Evolutionary conservation across 139 green algal genomes (phyloP).

Genomic region (Pycnococcus provasolii): DNA sequence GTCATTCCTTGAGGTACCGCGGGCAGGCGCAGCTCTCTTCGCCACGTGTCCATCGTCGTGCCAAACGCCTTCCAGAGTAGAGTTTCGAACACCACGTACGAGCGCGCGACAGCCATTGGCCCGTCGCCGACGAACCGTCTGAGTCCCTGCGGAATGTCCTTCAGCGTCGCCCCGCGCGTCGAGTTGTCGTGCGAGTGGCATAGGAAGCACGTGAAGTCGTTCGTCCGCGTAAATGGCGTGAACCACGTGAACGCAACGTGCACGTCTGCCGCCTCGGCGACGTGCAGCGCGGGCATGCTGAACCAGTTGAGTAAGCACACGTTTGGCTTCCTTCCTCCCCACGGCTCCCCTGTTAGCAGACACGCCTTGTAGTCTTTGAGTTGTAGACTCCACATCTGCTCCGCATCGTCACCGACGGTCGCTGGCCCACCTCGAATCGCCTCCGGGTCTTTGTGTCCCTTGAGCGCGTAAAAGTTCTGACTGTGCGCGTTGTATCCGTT

Average conservation of each 20-base stretch:
- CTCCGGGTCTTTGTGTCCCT: no score
- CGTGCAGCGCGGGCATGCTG: background rate
- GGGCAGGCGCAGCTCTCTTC: background rate
- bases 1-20: no score
- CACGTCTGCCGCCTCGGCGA: background rate
- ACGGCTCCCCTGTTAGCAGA: no score
- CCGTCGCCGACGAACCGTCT: no score
- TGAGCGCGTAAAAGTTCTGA: no score
- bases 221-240: background rate
- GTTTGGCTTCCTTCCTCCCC: no score
- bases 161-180: background rate
- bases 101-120: no score
- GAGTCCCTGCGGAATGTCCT: background rate
- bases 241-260: background rate
- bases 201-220: background rate
- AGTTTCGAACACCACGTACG: background rate
- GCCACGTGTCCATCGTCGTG: background rate
- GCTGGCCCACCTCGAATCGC: no score
- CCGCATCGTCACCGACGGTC: no score
- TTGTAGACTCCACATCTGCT: no score
- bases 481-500: no score
- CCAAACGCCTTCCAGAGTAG: background rate
- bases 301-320: background rate
- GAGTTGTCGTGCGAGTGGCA: background rate
- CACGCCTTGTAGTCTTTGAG: no score